Evolutionary conservation across 345 rosid genomes (phyloP), one percentile per base, ranked within the genome.

Genomic region (Melaleuca alternifolia): DNA sequence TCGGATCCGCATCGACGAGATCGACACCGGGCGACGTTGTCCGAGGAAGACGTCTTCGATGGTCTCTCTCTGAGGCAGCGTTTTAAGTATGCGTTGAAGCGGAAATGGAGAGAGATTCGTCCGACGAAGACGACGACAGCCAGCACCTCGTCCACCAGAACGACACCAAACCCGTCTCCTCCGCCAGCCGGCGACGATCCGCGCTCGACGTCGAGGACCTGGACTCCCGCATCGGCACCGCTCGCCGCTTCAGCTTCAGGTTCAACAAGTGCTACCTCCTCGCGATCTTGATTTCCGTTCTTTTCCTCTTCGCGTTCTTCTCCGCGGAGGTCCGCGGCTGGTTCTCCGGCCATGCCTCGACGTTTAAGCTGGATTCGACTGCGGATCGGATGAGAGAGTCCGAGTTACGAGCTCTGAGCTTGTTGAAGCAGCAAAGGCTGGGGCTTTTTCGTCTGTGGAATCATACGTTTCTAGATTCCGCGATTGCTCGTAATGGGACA

Each of bases 41-140:
- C 75, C 23, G 44, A 62, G 76, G 76, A 62, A 16, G 14, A 51
- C 18, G 54, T 52, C 54, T 15, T 13, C 54, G 54, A 52, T 6
- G 6, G 20, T 52, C 54, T 20, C 21, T 16, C 54, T 16, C 54
- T 18, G 48, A 37, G 81, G 81, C 24, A 21, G 81, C 26, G 81
- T 5, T 41, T 33, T 24, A 37, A 48, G 6, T 52, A 71, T 71
- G 81, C 48, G 81, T 37, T 71, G 81, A 71, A 16, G 44, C 48
- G 48, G 59, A 24, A 62, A 96, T 96, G 99, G 95, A 92, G 16
- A 89, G 93, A 52, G 93, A 90, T 87, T 91, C 93, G 37, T 92
- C 93, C 50, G 99, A 95, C 83, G 97, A 94, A 4, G 96, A 95
- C 44, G 99, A 94, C 41, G 99, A 94, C 82, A 93, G 92, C 85